Conservation (phyloP, 371 early-diverging fungal species). For the Zopfochytrium polystomum region DNA sequence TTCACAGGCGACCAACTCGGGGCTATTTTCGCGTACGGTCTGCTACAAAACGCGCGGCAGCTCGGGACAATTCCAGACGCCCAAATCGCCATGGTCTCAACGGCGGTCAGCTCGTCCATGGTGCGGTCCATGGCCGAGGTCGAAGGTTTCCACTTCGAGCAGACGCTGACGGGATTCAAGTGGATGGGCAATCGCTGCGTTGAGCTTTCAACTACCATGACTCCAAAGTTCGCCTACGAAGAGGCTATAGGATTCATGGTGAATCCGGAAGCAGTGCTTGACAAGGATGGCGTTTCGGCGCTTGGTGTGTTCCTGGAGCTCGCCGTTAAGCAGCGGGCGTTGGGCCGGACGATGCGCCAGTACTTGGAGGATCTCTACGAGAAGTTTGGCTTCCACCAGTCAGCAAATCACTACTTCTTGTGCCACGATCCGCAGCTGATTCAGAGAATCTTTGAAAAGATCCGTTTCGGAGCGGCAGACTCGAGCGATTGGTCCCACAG, state of each 20-base stretch:
- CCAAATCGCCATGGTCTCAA: constrained; percentile 65
- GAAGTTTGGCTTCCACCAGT: constrained; percentile 80
- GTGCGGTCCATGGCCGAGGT: constrained; percentile 68
- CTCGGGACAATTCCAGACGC: constrained; percentile 10
- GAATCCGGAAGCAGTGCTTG: constrained; percentile 24
- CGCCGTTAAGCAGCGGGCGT: constrained; percentile 64
- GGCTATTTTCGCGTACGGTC: constrained; percentile 71
- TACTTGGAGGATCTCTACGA: constrained; percentile 70
- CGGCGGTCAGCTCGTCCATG: constrained; percentile 87
- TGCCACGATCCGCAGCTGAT: constrained; percentile 75
- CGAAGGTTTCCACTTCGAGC: constrained; percentile 81
- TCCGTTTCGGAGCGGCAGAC: constrained; percentile 78
- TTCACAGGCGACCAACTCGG: constrained; percentile 94
- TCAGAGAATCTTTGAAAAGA: constrained; percentile 69
- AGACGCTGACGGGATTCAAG: constrained; percentile 94
- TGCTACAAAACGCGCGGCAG: constrained; percentile 59
- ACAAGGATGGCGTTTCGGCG: constrained; percentile 63
- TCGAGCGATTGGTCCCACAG: too few relatives aligned
- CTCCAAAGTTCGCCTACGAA: constrained; percentile 75
- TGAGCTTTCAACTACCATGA: constrained; percentile 38
- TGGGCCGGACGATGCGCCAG: constrained; percentile 58
- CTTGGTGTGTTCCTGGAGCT: constrained; percentile 80
- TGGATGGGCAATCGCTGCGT: constrained; percentile 87
- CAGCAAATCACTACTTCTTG: constrained; percentile 85
- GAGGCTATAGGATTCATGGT: constrained; percentile 76